These are phyloP conservation scores for Dalbergia cochinchinensis DNA, from an alignment of 306 rosid genomes.

Conservation along the genomic window DNA sequence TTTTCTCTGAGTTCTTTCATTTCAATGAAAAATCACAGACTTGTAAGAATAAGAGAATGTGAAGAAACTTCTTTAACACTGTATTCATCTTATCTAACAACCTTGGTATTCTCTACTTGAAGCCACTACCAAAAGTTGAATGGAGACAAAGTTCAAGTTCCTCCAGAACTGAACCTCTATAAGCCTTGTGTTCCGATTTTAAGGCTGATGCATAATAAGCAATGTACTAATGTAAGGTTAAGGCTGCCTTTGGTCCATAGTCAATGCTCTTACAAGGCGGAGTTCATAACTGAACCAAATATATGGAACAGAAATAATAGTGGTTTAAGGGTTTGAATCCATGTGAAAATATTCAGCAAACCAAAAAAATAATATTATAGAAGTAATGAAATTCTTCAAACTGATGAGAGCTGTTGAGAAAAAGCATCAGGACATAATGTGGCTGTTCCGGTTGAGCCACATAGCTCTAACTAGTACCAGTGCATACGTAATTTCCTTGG, in stretches of 20 bases:
- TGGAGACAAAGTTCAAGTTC: constrained; percentile 25
- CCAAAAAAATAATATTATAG: neutral
- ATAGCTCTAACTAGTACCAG: too few species aligned
- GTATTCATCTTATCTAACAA: constrained; percentile 1
- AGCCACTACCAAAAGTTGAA: constrained; percentile 22
- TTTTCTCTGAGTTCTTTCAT: neutral
- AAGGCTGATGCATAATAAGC: constrained; percentile 1
- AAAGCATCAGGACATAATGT: too few species aligned
- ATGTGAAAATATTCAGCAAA: neutral
- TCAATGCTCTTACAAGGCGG: too few species aligned
- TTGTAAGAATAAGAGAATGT: neutral
- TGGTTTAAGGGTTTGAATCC: too few species aligned
- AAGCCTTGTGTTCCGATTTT: constrained; percentile 16
- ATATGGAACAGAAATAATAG: too few species aligned
- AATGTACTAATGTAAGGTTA: neutral
- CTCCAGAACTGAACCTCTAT: constrained; percentile 38
- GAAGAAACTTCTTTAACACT: constrained; percentile 8
- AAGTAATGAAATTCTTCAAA: neutral
- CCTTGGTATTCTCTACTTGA: constrained; percentile 21
- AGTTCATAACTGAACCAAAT: too few species aligned
- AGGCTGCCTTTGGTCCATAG: too few species aligned
- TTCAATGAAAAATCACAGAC: constrained; percentile 4
- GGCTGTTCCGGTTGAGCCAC: too few species aligned
- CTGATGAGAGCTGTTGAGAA: too few species aligned
- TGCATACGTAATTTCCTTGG: too few species aligned